Evolutionary conservation across 257 asterid genomes (phyloP).

Genomic region (Gardenia jasminoides): DNA sequence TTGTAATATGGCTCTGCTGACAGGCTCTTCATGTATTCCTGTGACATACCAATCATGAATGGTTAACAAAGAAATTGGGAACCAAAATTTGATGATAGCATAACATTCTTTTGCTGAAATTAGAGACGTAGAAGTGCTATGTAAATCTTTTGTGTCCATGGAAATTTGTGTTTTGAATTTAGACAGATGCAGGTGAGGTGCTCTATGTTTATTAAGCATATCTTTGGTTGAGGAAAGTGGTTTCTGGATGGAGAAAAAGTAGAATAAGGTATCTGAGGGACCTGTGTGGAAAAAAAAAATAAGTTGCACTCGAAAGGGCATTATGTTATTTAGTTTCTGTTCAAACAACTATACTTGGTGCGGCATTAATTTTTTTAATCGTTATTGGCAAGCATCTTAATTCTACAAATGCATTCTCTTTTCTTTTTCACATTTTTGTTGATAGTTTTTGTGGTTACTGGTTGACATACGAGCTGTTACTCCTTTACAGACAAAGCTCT

Average conservation of each 20-base stretch:
- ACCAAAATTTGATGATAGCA: neutral
- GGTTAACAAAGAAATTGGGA: neutral
- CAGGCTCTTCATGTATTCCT: neutral
- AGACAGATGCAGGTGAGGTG: neutral
- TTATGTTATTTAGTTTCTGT: neutral
- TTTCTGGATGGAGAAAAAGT: neutral
- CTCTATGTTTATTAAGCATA: neutral
- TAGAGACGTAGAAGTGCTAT: neutral
- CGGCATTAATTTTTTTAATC: neutral
- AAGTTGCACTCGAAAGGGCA: neutral
- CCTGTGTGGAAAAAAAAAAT: neutral
- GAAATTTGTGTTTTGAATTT: neutral
- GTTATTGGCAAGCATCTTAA: neutral
- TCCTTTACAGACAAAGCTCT: conserved; percentile 69
- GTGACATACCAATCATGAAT: neutral
- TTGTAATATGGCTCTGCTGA: neutral
- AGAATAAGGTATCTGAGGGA: neutral
- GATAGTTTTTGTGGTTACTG: neutral
- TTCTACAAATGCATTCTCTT: neutral
- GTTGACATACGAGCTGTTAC: conserved; percentile 5
- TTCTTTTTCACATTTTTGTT: neutral
- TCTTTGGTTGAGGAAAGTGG: neutral
- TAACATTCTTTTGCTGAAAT: neutral
- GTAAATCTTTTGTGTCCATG: neutral
- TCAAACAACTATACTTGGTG: neutral